These are phyloP conservation scores for Circinella minor DNA, from an alignment of 371 early-diverging fungal species.

Conservation along the genomic window DNA sequence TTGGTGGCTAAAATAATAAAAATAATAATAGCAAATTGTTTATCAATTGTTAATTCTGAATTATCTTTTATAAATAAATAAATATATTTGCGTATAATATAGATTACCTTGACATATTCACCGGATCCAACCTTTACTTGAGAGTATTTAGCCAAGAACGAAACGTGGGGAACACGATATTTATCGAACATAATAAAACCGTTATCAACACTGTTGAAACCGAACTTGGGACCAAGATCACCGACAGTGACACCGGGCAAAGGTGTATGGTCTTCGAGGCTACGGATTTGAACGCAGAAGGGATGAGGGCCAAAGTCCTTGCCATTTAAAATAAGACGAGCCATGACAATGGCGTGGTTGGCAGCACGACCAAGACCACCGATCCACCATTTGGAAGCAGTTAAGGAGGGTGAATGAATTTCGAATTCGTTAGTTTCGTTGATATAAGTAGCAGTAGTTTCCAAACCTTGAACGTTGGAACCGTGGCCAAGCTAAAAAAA, in stretches of 20 bases:
- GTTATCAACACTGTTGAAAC: slow-evolving; percentile 82
- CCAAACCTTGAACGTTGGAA: slow-evolving; percentile 84
- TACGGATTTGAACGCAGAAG: slow-evolving; percentile 87
- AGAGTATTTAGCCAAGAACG: slow-evolving; percentile 82
- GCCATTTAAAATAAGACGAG: slow-evolving; percentile 79
- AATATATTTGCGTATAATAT: background rate
- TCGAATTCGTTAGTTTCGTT: slow-evolving; percentile 83
- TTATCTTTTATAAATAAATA: no score
- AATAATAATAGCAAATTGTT: background rate
- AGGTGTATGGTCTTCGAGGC: slow-evolving; percentile 71
- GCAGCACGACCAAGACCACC: slow-evolving; percentile 73
- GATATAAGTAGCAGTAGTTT: slow-evolving; percentile 89
- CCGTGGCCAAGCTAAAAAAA: slow-evolving; percentile 64
- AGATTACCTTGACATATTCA: slow-evolving; percentile 49
- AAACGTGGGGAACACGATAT: slow-evolving; percentile 77
- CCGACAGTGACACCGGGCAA: slow-evolving; percentile 84
- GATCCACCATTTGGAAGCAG: slow-evolving; percentile 90
- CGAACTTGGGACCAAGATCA: slow-evolving; percentile 91
- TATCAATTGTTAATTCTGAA: no score
- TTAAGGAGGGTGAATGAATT: slow-evolving; percentile 82
- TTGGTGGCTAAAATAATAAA: slow-evolving; percentile 47
- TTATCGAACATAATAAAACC: slow-evolving; percentile 81
- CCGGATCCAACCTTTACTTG: slow-evolving; percentile 70
- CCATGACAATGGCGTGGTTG: slow-evolving; percentile 88
- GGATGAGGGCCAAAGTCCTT: slow-evolving; percentile 84